Base-by-base conservation (phyloP, 1,284 basidiomycete species). In the Pyrrhoderma noxium region DNA sequence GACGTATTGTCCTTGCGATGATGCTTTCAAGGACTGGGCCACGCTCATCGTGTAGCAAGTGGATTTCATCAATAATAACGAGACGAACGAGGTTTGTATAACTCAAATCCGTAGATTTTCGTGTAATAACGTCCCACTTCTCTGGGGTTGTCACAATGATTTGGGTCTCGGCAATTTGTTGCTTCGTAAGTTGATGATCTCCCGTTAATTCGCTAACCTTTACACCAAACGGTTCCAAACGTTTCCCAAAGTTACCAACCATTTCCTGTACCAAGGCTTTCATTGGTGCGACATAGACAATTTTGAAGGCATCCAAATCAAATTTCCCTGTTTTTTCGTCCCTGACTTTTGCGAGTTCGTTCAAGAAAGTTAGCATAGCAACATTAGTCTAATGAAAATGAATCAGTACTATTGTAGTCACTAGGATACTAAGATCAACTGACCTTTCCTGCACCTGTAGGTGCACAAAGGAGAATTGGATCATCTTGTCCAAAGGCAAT, bases 71-170 rank as follows among this genome's bases (percentile, higher is more conserved):
- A 59, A 99, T 90, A 66, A 99, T 98, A 69, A 99, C 83, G 50
- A 99, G 81, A 14, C 93, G 83, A 13, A 99, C 95, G 47, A 99
- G 83, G 64, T 97, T 99, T 51, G 94, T 98, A 69, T 98, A 99
- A 57, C 86, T 90, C 16, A 92, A 94, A 62, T 99, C 96, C 5
- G 93, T 95, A 60, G 86, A 91, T 74, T 99, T 99, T 58, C 96
- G 88, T 23, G 93, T 98, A 67, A 99, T 96, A 60, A 98, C 94
- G 62, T 99, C 96, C 93, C 93, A 99, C 68, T 99, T 99, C 70
- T 99, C 96, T 0, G 96, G 96, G 0, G 96, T 99, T 0, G 95
- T 98, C 58, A 99, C 94, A 65, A 99, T 98, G 63, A 99, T 92
- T 65, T 99, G 95, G 0, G 96, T 98, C 66, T 96, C 92, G 2